Evolutionary conservation across 2,329 filamentous ascomycete species (phyloP).

Genomic region (Cordyceps javanica): DNA sequence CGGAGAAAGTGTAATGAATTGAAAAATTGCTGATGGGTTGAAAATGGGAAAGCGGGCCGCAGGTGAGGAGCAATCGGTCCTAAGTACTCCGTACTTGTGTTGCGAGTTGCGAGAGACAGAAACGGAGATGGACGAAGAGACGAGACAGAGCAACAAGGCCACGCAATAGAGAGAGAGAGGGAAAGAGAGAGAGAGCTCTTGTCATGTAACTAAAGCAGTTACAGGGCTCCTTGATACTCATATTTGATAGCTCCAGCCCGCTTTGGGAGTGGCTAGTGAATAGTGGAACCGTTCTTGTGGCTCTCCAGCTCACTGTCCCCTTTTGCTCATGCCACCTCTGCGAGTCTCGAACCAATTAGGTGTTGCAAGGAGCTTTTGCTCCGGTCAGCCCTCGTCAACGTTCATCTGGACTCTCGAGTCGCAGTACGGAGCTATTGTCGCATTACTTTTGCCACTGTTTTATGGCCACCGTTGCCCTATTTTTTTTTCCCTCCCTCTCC

Average conservation of each 20-base stretch:
- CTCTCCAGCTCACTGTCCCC: background rate
- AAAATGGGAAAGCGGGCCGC: background rate
- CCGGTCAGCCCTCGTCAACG: background rate
- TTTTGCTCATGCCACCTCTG: background rate
- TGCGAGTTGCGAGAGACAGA: too few species aligned
- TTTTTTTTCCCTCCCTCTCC: too few species aligned
- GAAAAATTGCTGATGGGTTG: too few species aligned
- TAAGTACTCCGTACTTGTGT: background rate
- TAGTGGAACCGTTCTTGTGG: slow-evolving; percentile 8
- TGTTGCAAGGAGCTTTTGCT: slow-evolving; percentile 11
- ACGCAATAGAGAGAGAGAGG: too few species aligned
- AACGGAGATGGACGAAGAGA: too few species aligned
- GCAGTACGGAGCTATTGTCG: too few species aligned
- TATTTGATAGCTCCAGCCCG: background rate
- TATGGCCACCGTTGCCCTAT: background rate
- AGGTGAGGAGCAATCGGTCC: background rate
- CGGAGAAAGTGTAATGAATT: too few species aligned
- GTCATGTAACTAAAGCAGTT: too few species aligned
- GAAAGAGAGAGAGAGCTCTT: too few species aligned
- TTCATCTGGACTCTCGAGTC: background rate
- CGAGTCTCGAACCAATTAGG: slow-evolving; percentile 6
- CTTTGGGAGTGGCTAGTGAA: background rate
- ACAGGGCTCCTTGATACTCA: background rate
- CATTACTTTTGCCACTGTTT: background rate
- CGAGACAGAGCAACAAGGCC: too few species aligned